Conservation (phyloP, 441 rosid species). For the Mallotus repandus region DNA sequence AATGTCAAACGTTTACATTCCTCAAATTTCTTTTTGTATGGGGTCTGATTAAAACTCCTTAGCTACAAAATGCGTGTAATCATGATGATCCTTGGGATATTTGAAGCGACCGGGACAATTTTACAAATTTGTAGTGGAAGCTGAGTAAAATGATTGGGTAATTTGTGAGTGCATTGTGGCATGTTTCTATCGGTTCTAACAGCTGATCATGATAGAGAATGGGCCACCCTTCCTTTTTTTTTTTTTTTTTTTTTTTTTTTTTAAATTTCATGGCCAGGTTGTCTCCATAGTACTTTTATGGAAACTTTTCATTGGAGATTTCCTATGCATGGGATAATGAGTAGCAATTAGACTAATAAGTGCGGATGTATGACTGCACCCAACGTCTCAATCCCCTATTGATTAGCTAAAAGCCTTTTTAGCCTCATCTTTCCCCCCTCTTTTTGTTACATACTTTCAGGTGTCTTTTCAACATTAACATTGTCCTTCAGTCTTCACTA, state of each 20-base stretch:
- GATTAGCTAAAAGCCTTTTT: conserved; percentile 10
- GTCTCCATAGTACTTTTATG: conserved; percentile 2
- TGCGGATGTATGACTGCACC: conserved; percentile 10
- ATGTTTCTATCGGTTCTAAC: neutral
- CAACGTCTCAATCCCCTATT: conserved; percentile 4
- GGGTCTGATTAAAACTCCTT: neutral
- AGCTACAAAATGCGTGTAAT: neutral
- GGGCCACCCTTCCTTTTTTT: neutral
- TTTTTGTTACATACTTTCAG: conserved; percentile 7
- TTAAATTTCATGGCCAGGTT: conserved; percentile 14
- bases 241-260: neutral
- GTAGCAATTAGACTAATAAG: neutral
- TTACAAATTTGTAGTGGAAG: neutral
- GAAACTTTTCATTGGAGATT: neutral
- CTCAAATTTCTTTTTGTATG: no score
- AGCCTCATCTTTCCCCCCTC: conserved; percentile 2
- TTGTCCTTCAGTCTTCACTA: neutral
- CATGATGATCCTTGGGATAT: neutral
- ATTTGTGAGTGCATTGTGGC: neutral
- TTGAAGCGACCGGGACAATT: neutral
- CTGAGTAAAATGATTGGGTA: neutral
- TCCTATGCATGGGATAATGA: conserved; percentile 9
- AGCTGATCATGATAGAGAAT: conserved; percentile 10
- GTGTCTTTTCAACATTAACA: neutral
- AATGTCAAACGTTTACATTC: neutral